Percentiles rank a stretch among this genome's conserved stretches.
These are phyloP conservation scores for Vitis amurensis DNA, from an alignment of 164 flowering plant genomes.

Conservation along the genomic window DNA sequence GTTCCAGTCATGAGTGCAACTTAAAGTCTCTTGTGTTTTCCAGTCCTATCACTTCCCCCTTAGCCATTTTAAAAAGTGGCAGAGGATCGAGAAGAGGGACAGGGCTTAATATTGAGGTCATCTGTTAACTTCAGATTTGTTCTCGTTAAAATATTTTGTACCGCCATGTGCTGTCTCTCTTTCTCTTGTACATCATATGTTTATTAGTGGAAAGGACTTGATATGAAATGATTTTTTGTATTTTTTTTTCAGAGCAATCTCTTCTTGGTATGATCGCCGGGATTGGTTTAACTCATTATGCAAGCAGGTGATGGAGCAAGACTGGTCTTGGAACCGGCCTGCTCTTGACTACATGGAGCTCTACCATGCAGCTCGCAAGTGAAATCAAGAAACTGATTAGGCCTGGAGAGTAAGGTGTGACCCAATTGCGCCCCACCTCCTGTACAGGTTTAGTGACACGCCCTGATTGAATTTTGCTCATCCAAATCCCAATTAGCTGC, in stretches of 20 bases:
- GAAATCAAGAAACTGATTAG: conserved; percentile 15
- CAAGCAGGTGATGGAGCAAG: conserved; percentile 95
- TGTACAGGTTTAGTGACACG: conserved; percentile 29
- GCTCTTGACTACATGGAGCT: conserved; percentile 95
- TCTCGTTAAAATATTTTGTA: too few species aligned
- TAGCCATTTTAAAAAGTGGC: too few species aligned
- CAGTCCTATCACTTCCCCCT: too few species aligned
- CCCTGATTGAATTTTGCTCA: background rate
- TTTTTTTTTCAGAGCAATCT: conserved; percentile 64
- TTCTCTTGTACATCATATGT: background rate
- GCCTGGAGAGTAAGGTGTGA: background rate
- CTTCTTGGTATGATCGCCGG: conserved; percentile 77
- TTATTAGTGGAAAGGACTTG: background rate
- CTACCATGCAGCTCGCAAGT: conserved; percentile 79
- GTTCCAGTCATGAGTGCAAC: too few species aligned
- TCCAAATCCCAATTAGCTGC: conserved; percentile 1
- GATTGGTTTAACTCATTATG: conserved; percentile 80
- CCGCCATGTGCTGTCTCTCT: background rate
- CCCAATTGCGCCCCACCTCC: background rate
- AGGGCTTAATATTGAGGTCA: too few species aligned
- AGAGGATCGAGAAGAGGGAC: too few species aligned
- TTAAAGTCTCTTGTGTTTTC: too few species aligned
- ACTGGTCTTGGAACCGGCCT: conserved; percentile 99
- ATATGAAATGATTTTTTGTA: background rate
- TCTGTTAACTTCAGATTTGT: too few species aligned